Evolutionary conservation across 2,329 filamentous ascomycete species (phyloP).

Genomic region (Colletotrichum aenigma): DNA sequence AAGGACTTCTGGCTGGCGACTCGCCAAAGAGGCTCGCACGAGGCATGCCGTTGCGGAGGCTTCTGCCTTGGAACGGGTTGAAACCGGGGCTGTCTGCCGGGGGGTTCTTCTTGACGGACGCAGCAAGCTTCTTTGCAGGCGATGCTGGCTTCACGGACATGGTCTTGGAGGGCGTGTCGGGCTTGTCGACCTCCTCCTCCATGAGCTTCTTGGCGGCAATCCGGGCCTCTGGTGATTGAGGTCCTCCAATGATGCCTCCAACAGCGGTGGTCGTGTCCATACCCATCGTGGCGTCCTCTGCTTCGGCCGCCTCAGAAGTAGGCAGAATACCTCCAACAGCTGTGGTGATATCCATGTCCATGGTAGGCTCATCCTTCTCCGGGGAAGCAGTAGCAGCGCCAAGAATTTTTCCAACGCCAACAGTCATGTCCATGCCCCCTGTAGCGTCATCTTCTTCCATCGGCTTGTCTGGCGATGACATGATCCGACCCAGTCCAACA

Average conservation of each 20-base stretch:
- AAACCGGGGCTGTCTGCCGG: conserved; percentile 54
- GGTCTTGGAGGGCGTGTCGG: conserved; percentile 48
- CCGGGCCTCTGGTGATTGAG: conserved; percentile 41
- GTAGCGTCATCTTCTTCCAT: conserved; percentile 55
- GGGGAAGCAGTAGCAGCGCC: conserved; percentile 17
- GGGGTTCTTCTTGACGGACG: conserved; percentile 29
- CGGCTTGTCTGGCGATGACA: conserved; percentile 43
- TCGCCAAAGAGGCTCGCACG: conserved; percentile 43
- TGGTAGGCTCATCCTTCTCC: conserved; percentile 28
- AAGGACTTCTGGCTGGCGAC: conserved; percentile 8
- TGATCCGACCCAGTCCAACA: conserved; percentile 59
- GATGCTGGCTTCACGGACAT: conserved; percentile 40
- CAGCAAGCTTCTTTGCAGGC: conserved; percentile 35
- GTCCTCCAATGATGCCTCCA: conserved; percentile 61
- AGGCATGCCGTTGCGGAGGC: conserved; percentile 53
- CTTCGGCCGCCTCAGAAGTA: conserved; percentile 26
- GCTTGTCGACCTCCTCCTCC: conserved; percentile 60
- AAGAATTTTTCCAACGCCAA: conserved; percentile 49
- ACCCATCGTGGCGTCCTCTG: conserved; percentile 51
- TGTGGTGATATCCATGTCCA: conserved; percentile 67
- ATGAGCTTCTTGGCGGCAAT: conserved; percentile 59
- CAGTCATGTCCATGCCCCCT: conserved; percentile 62
- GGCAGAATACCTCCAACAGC: conserved; percentile 60
- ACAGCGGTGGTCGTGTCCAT: conserved; percentile 73
- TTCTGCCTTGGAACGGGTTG: conserved; percentile 55